Evolutionary conservation across 2,329 filamentous ascomycete species (phyloP), one percentile per base, ranked within the genome.

Genomic region (Penicillium hordei): DNA sequence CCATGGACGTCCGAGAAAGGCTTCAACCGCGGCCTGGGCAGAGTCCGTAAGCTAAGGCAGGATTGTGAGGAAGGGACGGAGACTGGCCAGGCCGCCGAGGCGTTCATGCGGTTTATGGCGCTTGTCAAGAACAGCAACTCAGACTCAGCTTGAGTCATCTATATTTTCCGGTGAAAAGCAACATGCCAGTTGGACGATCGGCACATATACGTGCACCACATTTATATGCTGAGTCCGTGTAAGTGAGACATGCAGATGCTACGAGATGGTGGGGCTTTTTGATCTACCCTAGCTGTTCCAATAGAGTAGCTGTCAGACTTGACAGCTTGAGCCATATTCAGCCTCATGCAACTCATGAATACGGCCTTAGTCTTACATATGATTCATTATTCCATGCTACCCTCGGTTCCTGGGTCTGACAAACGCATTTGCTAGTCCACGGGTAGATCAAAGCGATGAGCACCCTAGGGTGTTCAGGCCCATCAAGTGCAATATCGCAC

Each of bases 1-100:
- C 66, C 69, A 10, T 78, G 76, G 75, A 77, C 73, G 6, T 62
- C 70, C 12, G 76, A 77, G 60, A 78, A 77, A 59, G 76, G 76
- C 5, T 77, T 77, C 56, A 77, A 75, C 27, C 71, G 75, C 19
- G 76, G 75, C 2, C 52, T 77, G 36, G 75, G 72, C 19, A 75
- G 70, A 60, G 73, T 77, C 52, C 68, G 70, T 43, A 74, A 73
- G 55, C 67, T 70, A 53, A 71, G 75, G 46, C 72, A 73, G 43
- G 63, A 66, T 44, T 76, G 73, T 33, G 75, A 77, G 48, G 70
- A 68, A 36, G 73, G 71, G 9, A 50, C 61, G 13, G 71, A 70
- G 52, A 70, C 66, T 13, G 70, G 73, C 13, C 55, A 62, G 44
- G 59, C 61, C 34, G 73, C 70, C 8, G 73, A 75, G 60, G 74